Conservation (phyloP, 345 rosid species). For the Turritis glabra region DNA sequence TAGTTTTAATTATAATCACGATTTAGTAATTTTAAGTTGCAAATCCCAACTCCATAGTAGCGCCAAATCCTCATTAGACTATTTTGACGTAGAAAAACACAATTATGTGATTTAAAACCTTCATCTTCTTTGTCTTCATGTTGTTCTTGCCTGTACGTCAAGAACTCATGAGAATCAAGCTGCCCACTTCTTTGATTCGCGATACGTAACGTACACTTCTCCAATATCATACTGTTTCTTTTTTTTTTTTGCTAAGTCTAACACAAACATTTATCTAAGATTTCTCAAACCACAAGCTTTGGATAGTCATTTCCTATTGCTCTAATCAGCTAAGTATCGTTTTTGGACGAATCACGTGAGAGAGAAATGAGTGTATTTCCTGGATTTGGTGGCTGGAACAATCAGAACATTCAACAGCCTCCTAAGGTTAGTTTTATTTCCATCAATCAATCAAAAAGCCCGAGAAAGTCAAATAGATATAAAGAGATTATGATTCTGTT, state of each 20-base stretch:
- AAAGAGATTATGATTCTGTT: not conserved
- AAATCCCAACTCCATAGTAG: too few species aligned
- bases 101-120: not conserved
- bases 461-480: not conserved
- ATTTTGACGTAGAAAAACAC: too few species aligned
- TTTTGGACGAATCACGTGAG: not conserved
- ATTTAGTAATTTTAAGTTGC: too few species aligned
- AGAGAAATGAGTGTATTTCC: constrained; percentile 1
- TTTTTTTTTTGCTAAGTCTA: not conserved
- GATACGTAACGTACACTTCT: not conserved
- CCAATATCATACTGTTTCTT: not conserved
- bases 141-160: not conserved
- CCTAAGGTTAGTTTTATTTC: not conserved
- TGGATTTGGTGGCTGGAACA: not conserved
- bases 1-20: too few species aligned
- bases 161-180: not conserved
- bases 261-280: not conserved
- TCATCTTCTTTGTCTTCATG: not conserved
- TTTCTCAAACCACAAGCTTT: not conserved
- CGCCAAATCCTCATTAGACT: not conserved
- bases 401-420: constrained; percentile 11
- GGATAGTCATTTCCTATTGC: not conserved
- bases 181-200: not conserved
- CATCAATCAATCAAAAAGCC: not conserved
- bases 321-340: not conserved